Conservation (phyloP, 176 grass and related monocot genomes). For the Rhipidocladum racemiflorum region DNA sequence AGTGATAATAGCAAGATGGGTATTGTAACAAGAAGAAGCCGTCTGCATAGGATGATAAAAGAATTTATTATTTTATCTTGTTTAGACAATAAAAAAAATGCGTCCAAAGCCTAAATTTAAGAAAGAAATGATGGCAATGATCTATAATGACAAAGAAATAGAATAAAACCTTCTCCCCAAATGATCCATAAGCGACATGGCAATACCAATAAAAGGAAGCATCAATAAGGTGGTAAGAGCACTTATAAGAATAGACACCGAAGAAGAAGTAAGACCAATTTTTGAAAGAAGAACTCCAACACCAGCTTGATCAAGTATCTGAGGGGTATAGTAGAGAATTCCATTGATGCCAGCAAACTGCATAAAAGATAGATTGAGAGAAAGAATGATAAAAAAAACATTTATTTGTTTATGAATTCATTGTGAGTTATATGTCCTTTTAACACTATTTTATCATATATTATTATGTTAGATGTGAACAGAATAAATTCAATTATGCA, state of each 20-base stretch:
- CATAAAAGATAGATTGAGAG: not conserved
- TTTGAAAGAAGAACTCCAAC: conserved; percentile 45
- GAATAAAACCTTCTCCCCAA: conserved; percentile 54
- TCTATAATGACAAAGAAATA: not conserved
- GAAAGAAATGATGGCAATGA: not conserved
- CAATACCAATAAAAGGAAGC: conserved; percentile 57
- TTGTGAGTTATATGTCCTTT: no score
- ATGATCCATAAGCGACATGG: conserved; percentile 64
- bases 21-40: conserved; percentile 59
- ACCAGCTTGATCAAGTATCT: conserved; percentile 71
- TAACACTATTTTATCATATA: no score
- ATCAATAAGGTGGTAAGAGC: conserved; percentile 61
- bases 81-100: conserved; percentile 1
- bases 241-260: conserved; percentile 65
- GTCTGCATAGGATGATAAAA: conserved; percentile 18
- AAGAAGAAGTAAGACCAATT: conserved; percentile 40
- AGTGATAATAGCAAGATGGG: conserved; percentile 55
- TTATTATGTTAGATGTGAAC: no score
- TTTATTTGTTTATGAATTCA: not conserved
- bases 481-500: no score
- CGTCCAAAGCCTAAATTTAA: not conserved
- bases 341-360: conserved; percentile 73
- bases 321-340: conserved; percentile 66
- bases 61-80: not conserved
- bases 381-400: not conserved